Evolutionary conservation across 2,329 filamentous ascomycete genomes (phyloP), one percentile per base, ranked within the genome.

Genomic region (Colletotrichum theobromicola): DNA sequence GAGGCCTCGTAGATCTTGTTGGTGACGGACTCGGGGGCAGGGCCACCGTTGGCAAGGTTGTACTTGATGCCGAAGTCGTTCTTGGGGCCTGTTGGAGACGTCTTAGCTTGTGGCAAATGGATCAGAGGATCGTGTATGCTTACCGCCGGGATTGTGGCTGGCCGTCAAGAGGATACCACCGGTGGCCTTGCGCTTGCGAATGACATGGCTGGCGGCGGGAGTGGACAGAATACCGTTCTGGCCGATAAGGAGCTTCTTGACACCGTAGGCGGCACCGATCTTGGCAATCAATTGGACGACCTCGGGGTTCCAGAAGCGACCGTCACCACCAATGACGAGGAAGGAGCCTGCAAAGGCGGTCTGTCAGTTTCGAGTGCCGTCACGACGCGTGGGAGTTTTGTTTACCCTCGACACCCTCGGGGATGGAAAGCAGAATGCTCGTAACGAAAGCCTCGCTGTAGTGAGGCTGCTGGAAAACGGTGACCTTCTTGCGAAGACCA

Each of bases 11-110:
- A 98, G 84, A 99, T 98, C 89, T 98, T 98, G 92, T 99, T 97
- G 79, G 97, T 99, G 78, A 99, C 95, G 69, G 94, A 93, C 86
- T 99, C 97, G 74, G 97, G 97, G 71, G 97, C 97, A 57, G 97
- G 97, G 71, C 96, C 97, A 80, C 97, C 97, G 82, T 99, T 98
- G 84, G 95, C 90, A 74, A 99, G 90, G 90, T 99, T 99, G 91
- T 99, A 99, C 89, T 99, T 99, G 93, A 99, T 99, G 80, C 97
- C 97, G 81, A 99, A 99, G 87, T 99, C 97, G 84, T 97, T 94
- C 79, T 92, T 94, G 76, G 97, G 97, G 66, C 96, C 95, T 98
- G 79, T 57, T 4, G 15, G 34, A 70, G 26, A 28, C 58, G 55
- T 55, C 42, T 78, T 69, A 72, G 70, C 66, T 50, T 66, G 42